Base-by-base conservation (phyloP, 208 protist species). In the Crithidia fasciculata region DNA sequence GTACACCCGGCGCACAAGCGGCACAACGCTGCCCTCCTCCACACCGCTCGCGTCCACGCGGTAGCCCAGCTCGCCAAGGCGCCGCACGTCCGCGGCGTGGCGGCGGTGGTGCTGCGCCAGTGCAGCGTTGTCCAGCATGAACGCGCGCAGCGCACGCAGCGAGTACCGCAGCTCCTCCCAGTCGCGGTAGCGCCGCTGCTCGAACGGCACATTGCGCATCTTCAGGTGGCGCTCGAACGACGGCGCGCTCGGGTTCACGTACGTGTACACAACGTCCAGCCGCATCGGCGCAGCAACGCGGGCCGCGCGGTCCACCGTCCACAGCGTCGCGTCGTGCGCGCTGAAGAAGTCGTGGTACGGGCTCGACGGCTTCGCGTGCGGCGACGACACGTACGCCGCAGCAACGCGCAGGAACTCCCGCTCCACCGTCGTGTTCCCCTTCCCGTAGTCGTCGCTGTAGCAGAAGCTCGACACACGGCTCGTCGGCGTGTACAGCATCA, bases 151-250 rank as follows among this genome's bases (percentile, higher is more conserved):
- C 13, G 76, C 68, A 39, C 85, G 81, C 56, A 90, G 70, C 47
- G 82, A 80, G 80, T 85, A 87, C 53, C 80, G 73, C 57, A 90
- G 82, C 82, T 90, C 82, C 47, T 85, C 80, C 83, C 82, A 90
- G 79, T 89, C 81, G 44, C 70, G 66, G 63, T 79, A 87, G 45
- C 80, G 80, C 50, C 56, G 43, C 13, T 55, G 47, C 64, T 72
- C 64, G 47, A 66, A 69, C 2, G 59, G 66, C 49, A 87, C 56
- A 18, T 57, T 49, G 15, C 82, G 78, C 55, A 57, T 63, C 44
- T 68, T 52, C 55, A 83, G 59, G n/a, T 84, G 47, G 12, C 53
- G 37, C 55, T 45, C 18, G 52, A 87, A 85, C 16, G 63, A 85
- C 49, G 85, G 61, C 15, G 80, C 74, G 4, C 58, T 69, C 15